Conservation (phyloP, 2,329 filamentous ascomycete species). For the Amauroascus niger region DNA sequence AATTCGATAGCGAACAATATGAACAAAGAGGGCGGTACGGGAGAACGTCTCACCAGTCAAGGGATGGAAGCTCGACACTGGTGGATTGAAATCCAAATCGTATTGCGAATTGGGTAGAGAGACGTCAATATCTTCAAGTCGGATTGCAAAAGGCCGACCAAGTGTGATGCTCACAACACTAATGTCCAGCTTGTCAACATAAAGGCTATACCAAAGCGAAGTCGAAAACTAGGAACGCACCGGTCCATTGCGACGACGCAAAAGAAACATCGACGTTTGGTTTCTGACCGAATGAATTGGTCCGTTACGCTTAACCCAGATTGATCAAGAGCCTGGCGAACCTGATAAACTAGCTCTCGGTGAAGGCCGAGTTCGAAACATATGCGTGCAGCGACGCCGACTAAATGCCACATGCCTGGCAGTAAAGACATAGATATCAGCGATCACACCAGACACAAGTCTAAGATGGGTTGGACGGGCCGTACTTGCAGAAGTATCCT, state of each 20-base stretch:
- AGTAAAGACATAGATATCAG: neutral
- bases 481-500: conserved; percentile 30
- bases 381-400: conserved; percentile 36
- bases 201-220: neutral
- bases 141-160: conserved; percentile 34
- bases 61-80: conserved; percentile 12
- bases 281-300: conserved; percentile 22
- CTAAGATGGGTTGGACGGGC: neutral
- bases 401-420: conserved; percentile 36
- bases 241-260: conserved; percentile 35
- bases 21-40: conserved; percentile 29
- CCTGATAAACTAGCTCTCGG: conserved; percentile 29
- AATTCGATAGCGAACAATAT: conserved; percentile 35
- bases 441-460: neutral
- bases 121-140: conserved; percentile 36
- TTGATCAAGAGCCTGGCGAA: conserved; percentile 13
- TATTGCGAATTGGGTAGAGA: conserved; percentile 27
- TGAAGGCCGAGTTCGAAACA: conserved; percentile 37
- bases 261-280: conserved; percentile 37
- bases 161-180: conserved; percentile 28
- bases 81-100: conserved; percentile 14
- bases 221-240: conserved; percentile 16
- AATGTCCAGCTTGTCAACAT: neutral
- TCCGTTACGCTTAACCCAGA: conserved; percentile 7
- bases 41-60: conserved; percentile 13